Evolutionary conservation across 2,329 filamentous ascomycete species (phyloP).

Genomic region (Lachnellula arida): DNA sequence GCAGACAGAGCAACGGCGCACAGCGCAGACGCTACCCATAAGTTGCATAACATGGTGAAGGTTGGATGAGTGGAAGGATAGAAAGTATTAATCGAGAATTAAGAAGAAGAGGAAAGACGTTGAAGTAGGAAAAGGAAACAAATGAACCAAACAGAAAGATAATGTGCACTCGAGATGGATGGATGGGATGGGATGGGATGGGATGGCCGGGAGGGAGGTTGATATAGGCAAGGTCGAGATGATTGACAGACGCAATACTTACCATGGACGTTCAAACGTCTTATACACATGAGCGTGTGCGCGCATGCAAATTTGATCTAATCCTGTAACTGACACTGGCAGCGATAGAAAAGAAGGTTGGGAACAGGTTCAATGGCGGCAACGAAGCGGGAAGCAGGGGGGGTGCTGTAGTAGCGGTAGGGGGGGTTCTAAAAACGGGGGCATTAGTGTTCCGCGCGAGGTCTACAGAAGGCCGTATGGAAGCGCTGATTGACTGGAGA

Average conservation of each 20-base stretch:
- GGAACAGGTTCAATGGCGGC: not conserved
- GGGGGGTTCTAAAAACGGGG: not conserved
- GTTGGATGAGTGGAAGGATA: conserved; percentile 7
- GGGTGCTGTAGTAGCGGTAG: not conserved
- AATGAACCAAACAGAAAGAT: conserved; percentile 11
- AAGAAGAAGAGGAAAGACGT: not conserved
- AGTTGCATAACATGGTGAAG: conserved; percentile 45
- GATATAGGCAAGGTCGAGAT: not conserved
- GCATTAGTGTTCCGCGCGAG: not conserved
- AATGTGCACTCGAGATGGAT: conserved; percentile 5
- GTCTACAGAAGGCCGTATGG: not conserved
- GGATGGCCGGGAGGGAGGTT: conserved; percentile 2
- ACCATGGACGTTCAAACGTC: conserved; percentile 18
- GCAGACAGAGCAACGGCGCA: conserved; percentile 40
- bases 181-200: conserved; percentile 3
- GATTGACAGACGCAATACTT: conserved; percentile 10
- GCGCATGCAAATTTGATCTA: conserved; percentile 3
- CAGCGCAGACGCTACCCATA: conserved; percentile 43
- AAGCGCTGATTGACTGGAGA: conserved; percentile 1
- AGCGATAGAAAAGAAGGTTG: not conserved
- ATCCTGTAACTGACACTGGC: conserved; percentile 6
- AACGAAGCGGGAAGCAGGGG: not conserved
- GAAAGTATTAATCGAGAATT: conserved; percentile 6
- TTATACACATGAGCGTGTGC: conserved; percentile 19
- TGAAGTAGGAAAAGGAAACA: conserved; percentile 4